Evolutionary conservation across 257 asterid genomes (phyloP), one percentile per base, ranked within the genome.

Genomic region (Pogostemon cablin): DNA sequence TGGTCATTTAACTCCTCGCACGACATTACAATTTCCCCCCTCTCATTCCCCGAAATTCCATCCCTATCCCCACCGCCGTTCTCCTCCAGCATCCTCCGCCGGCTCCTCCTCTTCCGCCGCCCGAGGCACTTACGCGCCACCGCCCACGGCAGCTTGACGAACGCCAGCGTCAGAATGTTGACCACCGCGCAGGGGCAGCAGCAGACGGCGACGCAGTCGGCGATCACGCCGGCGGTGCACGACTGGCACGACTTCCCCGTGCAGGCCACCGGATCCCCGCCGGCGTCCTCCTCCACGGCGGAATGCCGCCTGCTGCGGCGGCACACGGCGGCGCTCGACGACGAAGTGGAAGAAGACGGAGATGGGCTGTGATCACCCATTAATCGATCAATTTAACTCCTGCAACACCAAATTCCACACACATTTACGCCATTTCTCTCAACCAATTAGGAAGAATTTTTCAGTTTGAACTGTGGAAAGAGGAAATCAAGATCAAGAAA

Each of bases 111-210:
- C 41, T 50, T 75, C 82, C 82, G 81, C 5, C 83, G 69, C 2
- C 71, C 75, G 68, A 90, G 39, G 69, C 86, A 81, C 37, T 77
- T 82, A 20, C 86, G 87, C 68, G 92, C 97, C 72, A 93, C 85
- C 78, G 86, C 86, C 90, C 87, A 87, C 55, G 98, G 98, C 42
- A 93, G 78, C 86, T 83, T 87, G 9, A 93, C 65, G 54, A 93
- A 81, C 3, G 97, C 83, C 48, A 93, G 82, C 2, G 86, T 79
- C 63, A 93, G 40, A 4, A 93, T 72, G 81, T 83, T 87, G 9
- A 93, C 89, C 65, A 93, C 90, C 6, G 96, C 91, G 80, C 95
- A 90, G 1, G 98, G 98, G 62, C 98, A 93, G 78, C 97, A 93
- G 74, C 97, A 90, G 2, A 93, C 86, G 39, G 97, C 98, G 11